Conservation (phyloP, 2,329 filamentous ascomycete species). For the Fusarium sulawesiense region DNA sequence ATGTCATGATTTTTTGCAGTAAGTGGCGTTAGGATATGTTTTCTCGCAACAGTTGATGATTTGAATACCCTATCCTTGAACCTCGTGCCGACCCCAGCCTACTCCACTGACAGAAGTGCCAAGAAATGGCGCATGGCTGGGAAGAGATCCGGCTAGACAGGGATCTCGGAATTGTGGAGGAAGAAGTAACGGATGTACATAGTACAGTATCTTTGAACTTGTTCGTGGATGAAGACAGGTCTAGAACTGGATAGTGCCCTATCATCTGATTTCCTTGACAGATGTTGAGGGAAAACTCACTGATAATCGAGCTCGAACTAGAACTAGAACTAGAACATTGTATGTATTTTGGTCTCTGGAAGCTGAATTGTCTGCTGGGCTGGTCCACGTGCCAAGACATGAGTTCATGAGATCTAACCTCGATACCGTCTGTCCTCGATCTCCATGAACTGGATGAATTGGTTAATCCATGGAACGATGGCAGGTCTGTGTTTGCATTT, state of each 20-base stretch:
- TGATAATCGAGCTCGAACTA: neutral
- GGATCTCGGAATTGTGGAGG: constrained; percentile 39
- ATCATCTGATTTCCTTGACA: neutral
- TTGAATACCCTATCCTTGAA: constrained; percentile 16
- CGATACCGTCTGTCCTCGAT: neutral
- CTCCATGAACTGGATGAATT: neutral
- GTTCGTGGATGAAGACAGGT: neutral
- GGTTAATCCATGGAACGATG: neutral
- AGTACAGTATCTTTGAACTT: neutral
- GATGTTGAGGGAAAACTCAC: neutral
- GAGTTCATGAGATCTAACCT: constrained; percentile 2
- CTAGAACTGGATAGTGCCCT: neutral
- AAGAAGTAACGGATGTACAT: constrained; percentile 5
- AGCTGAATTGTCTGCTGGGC: neutral
- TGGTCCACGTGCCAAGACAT: constrained; percentile 15
- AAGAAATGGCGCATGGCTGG: constrained; percentile 42
- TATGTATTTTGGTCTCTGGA: neutral
- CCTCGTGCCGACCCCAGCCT: constrained; percentile 30
- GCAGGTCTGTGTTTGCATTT: neutral
- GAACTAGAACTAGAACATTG: too few relatives aligned
- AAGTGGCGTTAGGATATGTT: neutral
- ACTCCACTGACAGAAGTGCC: constrained; percentile 32
- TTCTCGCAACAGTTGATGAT: constrained; percentile 12
- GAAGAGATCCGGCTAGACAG: constrained; percentile 41
- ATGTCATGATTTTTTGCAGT: neutral